Evolutionary conservation across 2,329 filamentous ascomycete genomes (phyloP).

Genomic region (Penicillium corylophilum): DNA sequence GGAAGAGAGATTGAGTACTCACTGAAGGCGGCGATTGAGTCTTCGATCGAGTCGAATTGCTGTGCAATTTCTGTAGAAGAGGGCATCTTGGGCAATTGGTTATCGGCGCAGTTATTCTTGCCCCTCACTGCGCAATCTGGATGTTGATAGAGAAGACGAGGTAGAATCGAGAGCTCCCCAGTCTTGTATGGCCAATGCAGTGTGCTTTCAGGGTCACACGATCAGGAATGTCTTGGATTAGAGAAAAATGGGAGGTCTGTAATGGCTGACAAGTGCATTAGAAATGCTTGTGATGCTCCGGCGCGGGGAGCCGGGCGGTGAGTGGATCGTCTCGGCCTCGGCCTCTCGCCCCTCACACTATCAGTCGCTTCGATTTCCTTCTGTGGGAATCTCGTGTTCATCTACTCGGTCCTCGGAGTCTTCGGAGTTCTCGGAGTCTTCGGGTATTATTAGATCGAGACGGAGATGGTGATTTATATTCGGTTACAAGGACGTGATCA

Average conservation of each 20-base stretch:
- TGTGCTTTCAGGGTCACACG: neutral
- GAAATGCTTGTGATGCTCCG: conserved; percentile 23
- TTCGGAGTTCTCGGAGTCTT: too few species aligned
- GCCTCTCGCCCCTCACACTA: neutral
- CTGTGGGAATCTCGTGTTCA: neutral
- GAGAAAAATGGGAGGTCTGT: conserved; percentile 9
- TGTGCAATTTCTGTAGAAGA: conserved; percentile 33
- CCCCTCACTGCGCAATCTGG: conserved; percentile 27
- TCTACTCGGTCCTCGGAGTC: neutral
- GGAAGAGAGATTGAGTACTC: conserved; percentile 18
- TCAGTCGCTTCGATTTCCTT: neutral
- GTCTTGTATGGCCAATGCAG: neutral
- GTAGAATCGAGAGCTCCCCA: neutral
- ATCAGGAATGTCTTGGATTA: neutral
- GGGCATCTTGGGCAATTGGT: conserved; percentile 30
- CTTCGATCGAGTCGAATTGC: conserved; percentile 44
- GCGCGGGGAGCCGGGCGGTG: conserved; percentile 24
- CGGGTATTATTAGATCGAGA: too few species aligned
- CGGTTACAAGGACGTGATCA: neutral
- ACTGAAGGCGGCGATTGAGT: conserved; percentile 44
- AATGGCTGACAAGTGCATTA: conserved; percentile 26
- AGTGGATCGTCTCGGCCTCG: conserved; percentile 5
- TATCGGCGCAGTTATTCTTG: conserved; percentile 14
- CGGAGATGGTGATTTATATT: too few species aligned
- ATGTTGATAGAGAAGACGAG: conserved; percentile 1